These are phyloP conservation scores for Pigoraptor vietnamica DNA, from an alignment of 78 protist species.

Conservation along the genomic window DNA sequence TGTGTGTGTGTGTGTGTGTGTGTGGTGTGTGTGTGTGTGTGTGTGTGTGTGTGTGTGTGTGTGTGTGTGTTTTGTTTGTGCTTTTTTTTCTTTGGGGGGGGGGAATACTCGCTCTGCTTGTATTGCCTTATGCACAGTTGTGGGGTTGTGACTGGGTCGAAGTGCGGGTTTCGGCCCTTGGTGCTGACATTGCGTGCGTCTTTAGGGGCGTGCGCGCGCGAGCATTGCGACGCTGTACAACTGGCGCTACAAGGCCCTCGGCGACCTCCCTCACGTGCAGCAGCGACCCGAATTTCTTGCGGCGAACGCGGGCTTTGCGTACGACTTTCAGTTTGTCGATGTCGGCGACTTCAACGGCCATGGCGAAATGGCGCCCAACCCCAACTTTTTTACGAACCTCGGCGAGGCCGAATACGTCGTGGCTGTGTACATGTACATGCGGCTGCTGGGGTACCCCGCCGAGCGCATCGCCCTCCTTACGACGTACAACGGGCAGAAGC, in stretches of 20 bases:
- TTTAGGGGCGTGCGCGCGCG: slow-evolving; percentile 48
- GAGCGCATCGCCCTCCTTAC: slow-evolving; percentile 78
- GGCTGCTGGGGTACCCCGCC: slow-evolving; percentile 81
- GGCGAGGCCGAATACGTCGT: slow-evolving; percentile 94
- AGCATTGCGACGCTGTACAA: slow-evolving; percentile 65
- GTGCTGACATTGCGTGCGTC: too few species aligned
- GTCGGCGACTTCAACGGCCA: slow-evolving; percentile 69
- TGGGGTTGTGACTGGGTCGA: too few species aligned
- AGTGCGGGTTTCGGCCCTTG: too few species aligned
- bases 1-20: too few species aligned
- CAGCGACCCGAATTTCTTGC: slow-evolving; percentile 1
- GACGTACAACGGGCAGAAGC: slow-evolving; percentile 92
- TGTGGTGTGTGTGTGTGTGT: too few species aligned
- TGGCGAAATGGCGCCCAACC: slow-evolving; percentile 74
- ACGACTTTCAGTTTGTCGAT: slow-evolving; percentile 77
- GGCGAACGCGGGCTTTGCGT: slow-evolving; percentile 72
- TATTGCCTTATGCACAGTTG: too few species aligned
- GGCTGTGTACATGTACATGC: slow-evolving; percentile 85
- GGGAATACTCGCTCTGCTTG: too few species aligned
- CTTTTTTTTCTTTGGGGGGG: too few species aligned
- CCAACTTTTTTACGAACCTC: slow-evolving; percentile 84
- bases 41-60: too few species aligned
- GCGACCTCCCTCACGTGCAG: slow-evolving; percentile 62
- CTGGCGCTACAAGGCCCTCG: slow-evolving; percentile 84
- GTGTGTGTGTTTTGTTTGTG: too few species aligned